Base-by-base conservation (phyloP, 768 basidiomycete genomes). In the Agrocybe chaxingu region DNA sequence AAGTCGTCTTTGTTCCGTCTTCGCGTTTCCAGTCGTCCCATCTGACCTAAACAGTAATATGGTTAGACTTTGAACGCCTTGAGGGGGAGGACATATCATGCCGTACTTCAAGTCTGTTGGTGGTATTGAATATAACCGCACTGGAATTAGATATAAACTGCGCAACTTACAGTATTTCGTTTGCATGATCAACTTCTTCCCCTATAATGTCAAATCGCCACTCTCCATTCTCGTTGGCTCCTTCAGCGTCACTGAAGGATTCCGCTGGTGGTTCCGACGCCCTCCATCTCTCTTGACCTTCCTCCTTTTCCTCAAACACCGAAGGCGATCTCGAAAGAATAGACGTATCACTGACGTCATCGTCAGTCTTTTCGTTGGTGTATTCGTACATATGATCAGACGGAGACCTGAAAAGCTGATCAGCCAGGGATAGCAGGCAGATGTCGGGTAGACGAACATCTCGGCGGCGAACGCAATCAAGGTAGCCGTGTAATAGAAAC, bases 1-100 rank as follows among this genome's bases (percentile, higher is more conserved):
- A 84, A 6, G 82, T 82, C 1, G 75, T 76, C 53, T 76, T 78
- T 6, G 81, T 77, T 0, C 75, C 78, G 55, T 84, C 77, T 1
- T 50, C 37, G 19, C 81, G 77, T 2, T 57, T 33, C 82, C 82
- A 84, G 35, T 67, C 64, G 13, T 62, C 68, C 82, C 82, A 84
- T 52, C 69, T 65, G 3, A 80, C 76, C 80, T 84, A 51, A 40
- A 40, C 24, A 24, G 24, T 24, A 24, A 24, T 24, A 24, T 24
- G 5, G 24, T 24, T 13, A 13, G 12, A 7, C 7, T 3, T 16
- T 16, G 34, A 33, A 33, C 39, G 45, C 9, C 7, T 12, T 44
- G 19, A 29, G 33, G 34, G 18, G 16, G 10, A 42, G 6, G 16
- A 40, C 19, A 24, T 16, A 32, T 38, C 16, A 12, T 19, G 30